Base-by-base conservation (phyloP, 2,329 filamentous ascomycete species). In the Aspergillus tamarii region DNA sequence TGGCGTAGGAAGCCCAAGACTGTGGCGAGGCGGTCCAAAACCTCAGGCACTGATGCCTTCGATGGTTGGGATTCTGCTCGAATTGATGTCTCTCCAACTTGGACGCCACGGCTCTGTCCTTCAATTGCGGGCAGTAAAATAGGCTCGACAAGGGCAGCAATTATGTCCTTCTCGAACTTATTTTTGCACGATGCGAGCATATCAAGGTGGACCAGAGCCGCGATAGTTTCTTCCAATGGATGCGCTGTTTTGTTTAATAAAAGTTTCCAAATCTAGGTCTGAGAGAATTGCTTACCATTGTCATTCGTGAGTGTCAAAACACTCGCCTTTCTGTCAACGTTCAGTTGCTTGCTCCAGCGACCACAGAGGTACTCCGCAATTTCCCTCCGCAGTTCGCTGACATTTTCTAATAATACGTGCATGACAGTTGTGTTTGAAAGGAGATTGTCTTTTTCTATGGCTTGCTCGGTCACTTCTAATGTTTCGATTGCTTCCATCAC, bases 271-370 rank as follows among this genome's bases (percentile, higher is more conserved):
- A 21, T 3, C 7, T 7, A 30, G n/a, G 28, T 2, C n/a, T 26
- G 21, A 11, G 34, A 9, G 4, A n/a, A 60, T 76, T 56, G 76
- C 88, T 87, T 83, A 75, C 85, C 75, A 30, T 83, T 78, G 21
- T 77, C 78, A 14, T 84, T 80, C 30, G 80, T 81, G 39, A 96
- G 84, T 0, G 81, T 84, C 9, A 95, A 78, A 53, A 78, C 83
- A 10, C 82, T 80, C 10, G 81, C 77, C 26, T 85, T 81, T 0
- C 82, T 76, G 71, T 94, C 87, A 21, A 93, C 78, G 1, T 83
- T 78, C 14, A 96, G 81, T 50, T 94, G 81, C 0, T 84, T 81
- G 63, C 86, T 85, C 92, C 93, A 97, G n/a, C 89, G 84, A 60
- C 84, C 82, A 50, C 87, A 85, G 45, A 95, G 84, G 10, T 87